Percentiles rank a stretch among this genome's conserved stretches.
Conservation (phyloP, 768 basidiomycete species). For the Tubosaeta brunneosetosa region DNA sequence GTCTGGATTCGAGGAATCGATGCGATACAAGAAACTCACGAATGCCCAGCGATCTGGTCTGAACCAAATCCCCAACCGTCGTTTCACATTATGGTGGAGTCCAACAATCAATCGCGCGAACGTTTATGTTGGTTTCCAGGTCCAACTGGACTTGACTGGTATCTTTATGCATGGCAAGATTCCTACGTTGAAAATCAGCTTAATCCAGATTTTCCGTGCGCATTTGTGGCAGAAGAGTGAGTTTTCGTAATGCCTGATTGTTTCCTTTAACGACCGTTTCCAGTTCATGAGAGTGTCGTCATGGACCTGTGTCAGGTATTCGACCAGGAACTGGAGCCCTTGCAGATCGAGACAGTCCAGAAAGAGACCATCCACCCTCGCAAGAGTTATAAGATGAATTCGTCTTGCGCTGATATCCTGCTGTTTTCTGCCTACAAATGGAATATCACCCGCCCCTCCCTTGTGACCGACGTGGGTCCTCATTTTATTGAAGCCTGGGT, state of each 20-base stretch:
- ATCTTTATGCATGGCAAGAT: conserved; percentile 99
- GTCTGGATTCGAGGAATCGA: conserved; percentile 93
- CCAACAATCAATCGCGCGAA: conserved; percentile 99
- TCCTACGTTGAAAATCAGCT: conserved; percentile 94
- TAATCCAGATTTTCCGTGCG: conserved; percentile 99
- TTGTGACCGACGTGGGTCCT: conserved; percentile 79
- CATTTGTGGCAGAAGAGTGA: conserved; percentile 99
- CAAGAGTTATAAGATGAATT: conserved; percentile 99
- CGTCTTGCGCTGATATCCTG: conserved; percentile 97
- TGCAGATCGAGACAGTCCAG: conserved; percentile 98
- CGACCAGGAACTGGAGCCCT: conserved; percentile 95
- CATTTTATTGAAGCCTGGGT: background rate
- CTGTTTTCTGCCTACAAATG: conserved; percentile 97
- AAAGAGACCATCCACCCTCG: conserved; percentile 99
- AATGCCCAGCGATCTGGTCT: conserved; percentile 98
- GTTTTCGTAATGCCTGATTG: conserved; percentile 30
- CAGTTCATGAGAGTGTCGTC: conserved; percentile 87
- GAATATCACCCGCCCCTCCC: conserved; percentile 95
- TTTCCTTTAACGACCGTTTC: conserved; percentile 10
- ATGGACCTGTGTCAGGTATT: conserved; percentile 99
- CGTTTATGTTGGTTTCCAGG: conserved; percentile 99
- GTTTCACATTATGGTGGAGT: conserved; percentile 99
- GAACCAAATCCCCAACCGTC: conserved; percentile 97
- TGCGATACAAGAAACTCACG: conserved; percentile 94
- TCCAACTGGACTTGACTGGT: conserved; percentile 95